Percentiles rank a stretch among this genome's conserved stretches.
phyloP scores from a whole-genome alignment of 148 eudicot genomes.

The Oxyria digyna region DNA sequence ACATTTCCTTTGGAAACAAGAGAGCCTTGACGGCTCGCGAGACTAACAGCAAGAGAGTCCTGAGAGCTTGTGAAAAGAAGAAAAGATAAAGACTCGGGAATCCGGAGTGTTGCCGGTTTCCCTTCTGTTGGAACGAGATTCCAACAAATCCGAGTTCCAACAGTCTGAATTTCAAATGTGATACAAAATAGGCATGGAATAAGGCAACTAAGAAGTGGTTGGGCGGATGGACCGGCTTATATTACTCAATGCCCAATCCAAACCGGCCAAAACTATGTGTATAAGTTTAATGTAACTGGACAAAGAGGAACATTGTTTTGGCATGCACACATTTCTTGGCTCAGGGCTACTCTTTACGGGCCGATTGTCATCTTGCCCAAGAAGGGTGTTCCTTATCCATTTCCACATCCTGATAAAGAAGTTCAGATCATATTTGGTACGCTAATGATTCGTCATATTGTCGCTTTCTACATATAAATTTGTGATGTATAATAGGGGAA shows the following conservation, averaged over 20 bases:
- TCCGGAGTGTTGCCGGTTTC: no score
- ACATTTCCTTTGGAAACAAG: no score
- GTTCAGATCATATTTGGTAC: constrained; percentile 39
- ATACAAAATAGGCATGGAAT: constrained; percentile 40
- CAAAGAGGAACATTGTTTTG: constrained; percentile 50
- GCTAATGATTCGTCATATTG: neutral
- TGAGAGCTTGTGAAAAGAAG: no score
- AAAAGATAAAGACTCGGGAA: no score
- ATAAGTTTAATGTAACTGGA: constrained; percentile 37
- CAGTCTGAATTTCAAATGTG: neutral
- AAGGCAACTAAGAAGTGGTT: constrained; percentile 37
- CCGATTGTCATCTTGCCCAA: constrained; percentile 45
- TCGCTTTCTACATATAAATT: no score
- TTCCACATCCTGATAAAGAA: constrained; percentile 32
- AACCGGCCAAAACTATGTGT: constrained; percentile 37
- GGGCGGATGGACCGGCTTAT: constrained; percentile 58
- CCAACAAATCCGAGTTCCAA: no score
- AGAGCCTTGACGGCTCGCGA: no score
- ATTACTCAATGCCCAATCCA: constrained; percentile 45
- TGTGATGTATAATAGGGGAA: no score
- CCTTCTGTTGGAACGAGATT: no score
- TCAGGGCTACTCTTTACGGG: constrained; percentile 40
- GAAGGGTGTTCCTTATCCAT: constrained; percentile 30
- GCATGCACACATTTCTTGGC: constrained; percentile 58
- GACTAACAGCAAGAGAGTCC: no score